A percentile compares a stretch with the other conserved stretches of the same genome.
phyloP scores from a whole-genome alignment of 768 basidiomycete genomes.

The Lactarius evosmus region DNA sequence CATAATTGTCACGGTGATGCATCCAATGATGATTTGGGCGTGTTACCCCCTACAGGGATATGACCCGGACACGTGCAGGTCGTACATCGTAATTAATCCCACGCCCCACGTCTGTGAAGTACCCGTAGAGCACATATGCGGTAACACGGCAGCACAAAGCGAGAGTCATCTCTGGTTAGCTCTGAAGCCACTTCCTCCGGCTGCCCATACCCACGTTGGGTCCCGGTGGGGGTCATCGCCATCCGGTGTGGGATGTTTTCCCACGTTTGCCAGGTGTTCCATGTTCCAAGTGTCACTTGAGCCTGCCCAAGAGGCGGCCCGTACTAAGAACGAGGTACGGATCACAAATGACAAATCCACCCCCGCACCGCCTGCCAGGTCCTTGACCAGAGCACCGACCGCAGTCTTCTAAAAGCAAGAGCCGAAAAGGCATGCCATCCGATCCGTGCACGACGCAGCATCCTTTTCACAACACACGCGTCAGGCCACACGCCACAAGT shows the following conservation, averaged over 20 bases:
- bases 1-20: not conserved
- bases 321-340: not conserved
- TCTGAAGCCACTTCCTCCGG: slow-evolving; percentile 1
- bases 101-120: slow-evolving; percentile 2
- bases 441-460: not conserved
- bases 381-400: not conserved
- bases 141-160: slow-evolving; percentile 7
- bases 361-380: slow-evolving; percentile 13
- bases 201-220: slow-evolving; percentile 1
- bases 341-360: slow-evolving; percentile 13
- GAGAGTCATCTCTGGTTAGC: slow-evolving; percentile 8
- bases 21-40: not conserved
- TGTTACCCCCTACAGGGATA: slow-evolving; percentile 12
- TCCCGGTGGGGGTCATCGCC: slow-evolving; percentile 5
- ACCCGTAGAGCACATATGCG: not conserved
- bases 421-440: slow-evolving; percentile 3
- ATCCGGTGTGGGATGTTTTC: slow-evolving; percentile 3
- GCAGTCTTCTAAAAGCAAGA: not conserved
- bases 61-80: slow-evolving; percentile 7
- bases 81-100: not conserved
- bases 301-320: not conserved
- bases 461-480: not conserved
- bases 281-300: slow-evolving; percentile 4
- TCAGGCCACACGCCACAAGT: not conserved
- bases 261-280: not conserved